These are phyloP conservation scores for Gracilariopsis chorda DNA, from an alignment of 23 red algal genomes.

Conservation along the genomic window DNA sequence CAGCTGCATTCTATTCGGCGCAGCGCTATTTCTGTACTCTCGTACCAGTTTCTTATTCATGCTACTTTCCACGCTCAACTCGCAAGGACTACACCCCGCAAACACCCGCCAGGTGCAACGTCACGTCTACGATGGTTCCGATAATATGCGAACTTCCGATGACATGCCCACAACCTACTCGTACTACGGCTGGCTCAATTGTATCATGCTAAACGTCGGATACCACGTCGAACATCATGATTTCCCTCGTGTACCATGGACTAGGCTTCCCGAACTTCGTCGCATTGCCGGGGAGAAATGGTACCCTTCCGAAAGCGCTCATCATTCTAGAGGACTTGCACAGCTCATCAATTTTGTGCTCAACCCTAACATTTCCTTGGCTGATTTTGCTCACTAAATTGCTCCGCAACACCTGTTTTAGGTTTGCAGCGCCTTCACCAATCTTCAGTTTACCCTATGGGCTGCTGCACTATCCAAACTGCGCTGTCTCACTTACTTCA, in stretches of 20 bases:
- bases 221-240: constrained; percentile 87
- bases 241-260: constrained; percentile 76
- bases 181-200: constrained; percentile 81
- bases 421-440: not conserved
- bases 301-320: constrained; percentile 13
- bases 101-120: constrained; percentile 41
- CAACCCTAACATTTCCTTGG: constrained; percentile 38
- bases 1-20: not conserved
- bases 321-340: not conserved
- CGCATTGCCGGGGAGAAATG: not conserved
- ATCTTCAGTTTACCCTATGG: too few relatives aligned
- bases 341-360: constrained; percentile 43
- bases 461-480: too few relatives aligned
- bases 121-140: constrained; percentile 35
- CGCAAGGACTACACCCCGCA: constrained; percentile 41
- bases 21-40: not conserved
- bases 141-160: not conserved
- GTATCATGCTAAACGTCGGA: constrained; percentile 67
- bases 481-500: not conserved
- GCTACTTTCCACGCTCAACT: constrained; percentile 15
- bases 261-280: constrained; percentile 53
- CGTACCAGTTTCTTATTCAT: not conserved
- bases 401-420: not conserved
- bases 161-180: constrained; percentile 66
- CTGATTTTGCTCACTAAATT: constrained; percentile 32